Base-by-base conservation (phyloP, 1,139 yeast genomes). In the Taphrina confusa region DNA sequence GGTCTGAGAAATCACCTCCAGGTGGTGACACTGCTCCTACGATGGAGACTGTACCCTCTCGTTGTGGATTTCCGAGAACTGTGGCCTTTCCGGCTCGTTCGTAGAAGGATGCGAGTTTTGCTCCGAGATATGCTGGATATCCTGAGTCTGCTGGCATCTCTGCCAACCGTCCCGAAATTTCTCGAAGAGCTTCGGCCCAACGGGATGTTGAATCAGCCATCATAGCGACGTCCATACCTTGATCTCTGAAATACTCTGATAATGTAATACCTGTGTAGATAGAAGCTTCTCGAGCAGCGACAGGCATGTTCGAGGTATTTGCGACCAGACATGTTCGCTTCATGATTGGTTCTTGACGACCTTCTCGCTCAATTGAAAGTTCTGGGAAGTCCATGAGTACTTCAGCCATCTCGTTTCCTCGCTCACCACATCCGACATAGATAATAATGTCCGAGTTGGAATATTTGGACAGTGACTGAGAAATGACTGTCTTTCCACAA, bases 131-230 rank as follows among this genome's bases (percentile, higher is more conserved):
- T 62, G 99, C 99, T 66, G 99, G 99, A 94, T 91, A 92, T 81
- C 99, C 99, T 80, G 94, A 98, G 78, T 92, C 99, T 65, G 99
- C 99, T 73, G 99, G 99, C 99, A 92, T 92, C 80, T 94, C 99
- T 76, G 98, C 98, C 75, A 92, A 81, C 82, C 99, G 95, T 83
- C 99, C 99, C 60, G 97, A 91, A 75, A 92, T 85, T 82, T 92
- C 99, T 85, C 99, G 90, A 74, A 92, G 82, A 64, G 99, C 99
- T 79, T 92, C 99, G 52, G 99, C 99, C 99, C 99, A 92, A 82
- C 99, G 92, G 47, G 97, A 91, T 36, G 97, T 91, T 5, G 98
- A 92, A 75, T 92, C 99, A 64, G 99, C 99, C 86, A 92, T 92
- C 97, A 92, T 92, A 46, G 97, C 84, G 66, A 92, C 97, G 73